Evolutionary conservation across 2,329 filamentous ascomycete species (phyloP), one percentile per base, ranked within the genome.

Genomic region (Penicillium hesseltinei): DNA sequence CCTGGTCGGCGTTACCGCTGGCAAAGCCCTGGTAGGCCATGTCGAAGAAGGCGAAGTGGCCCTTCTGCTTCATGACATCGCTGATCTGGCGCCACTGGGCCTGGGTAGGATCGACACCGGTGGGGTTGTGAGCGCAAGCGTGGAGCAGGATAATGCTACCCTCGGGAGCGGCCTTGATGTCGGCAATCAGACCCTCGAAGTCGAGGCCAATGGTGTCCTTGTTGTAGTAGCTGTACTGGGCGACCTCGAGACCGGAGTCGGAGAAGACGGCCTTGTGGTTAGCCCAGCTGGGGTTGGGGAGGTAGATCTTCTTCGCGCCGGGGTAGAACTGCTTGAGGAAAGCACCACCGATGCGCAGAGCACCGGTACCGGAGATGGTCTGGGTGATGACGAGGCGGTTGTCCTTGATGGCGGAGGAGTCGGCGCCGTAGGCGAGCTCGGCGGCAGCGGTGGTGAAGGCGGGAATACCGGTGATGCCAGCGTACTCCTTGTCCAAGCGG

Each of bases 11-110:
- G 79, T 96, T 86, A 67, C 93, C 93, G 64, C 89, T 94, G 69
- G 93, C 93, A 73, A 99, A 97, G 69, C 93, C 93, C 81, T 99
- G 93, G 84, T 99, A 99, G 64, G 93, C 93, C 92, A 97, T 97
- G 78, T 97, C 93, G 81, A 97, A 99, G 86, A 99, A 97, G 70
- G 91, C 88, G 76, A 89, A 96, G 84, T 97, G 93, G 50, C 84
- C 87, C 76, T 89, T 87, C 74, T 86, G 84, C 85, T 95, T 95
- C 77, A 96, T 87, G 61, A 88, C 89, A 60, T 89, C 80, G 77
- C 90, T 91, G 76, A 99, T 94, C 81, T 93, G 82, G 78, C 86
- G 86, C 93, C 93, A 97, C 82, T 97, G 93, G 76, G 91, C 89
- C 70, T 86, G 80, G 42, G 90, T 96, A 36, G 93, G 94, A 80